Evolutionary conservation across 2,329 filamentous ascomycete species (phyloP).

Genomic region (Cryphonectria carpinicola): DNA sequence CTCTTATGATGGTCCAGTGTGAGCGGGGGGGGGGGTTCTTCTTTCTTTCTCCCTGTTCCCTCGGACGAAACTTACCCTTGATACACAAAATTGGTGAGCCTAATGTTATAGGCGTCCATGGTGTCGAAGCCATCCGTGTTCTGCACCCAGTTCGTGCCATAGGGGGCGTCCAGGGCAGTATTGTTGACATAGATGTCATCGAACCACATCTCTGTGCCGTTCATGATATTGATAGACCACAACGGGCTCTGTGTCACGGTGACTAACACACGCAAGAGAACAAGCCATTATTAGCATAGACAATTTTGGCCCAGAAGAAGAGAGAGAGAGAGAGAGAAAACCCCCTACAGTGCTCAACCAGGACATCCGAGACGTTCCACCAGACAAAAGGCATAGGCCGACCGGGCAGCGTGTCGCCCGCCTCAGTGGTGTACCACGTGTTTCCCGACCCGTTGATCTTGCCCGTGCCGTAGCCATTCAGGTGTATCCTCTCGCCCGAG

Average conservation of each 20-base stretch:
- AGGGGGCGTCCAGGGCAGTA: constrained; percentile 53
- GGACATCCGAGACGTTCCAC: constrained; percentile 60
- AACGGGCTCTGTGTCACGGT: constrained; percentile 54
- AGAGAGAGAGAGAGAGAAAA: background rate
- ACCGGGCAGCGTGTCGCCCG: constrained; percentile 49
- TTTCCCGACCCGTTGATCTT: constrained; percentile 59
- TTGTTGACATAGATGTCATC: constrained; percentile 55
- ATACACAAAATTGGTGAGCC: constrained; percentile 54
- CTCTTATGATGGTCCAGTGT: background rate
- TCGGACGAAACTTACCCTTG: constrained; percentile 42
- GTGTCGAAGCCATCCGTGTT: constrained; percentile 63
- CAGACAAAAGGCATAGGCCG: constrained; percentile 62
- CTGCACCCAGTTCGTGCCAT: constrained; percentile 59
- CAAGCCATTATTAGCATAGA: background rate
- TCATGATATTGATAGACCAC: constrained; percentile 62
- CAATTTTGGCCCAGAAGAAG: background rate
- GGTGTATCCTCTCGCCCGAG: constrained; percentile 52
- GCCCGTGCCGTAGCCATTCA: constrained; percentile 56
- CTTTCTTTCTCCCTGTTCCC: background rate
- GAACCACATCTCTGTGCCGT: constrained; percentile 56
- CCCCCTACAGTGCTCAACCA: constrained; percentile 50
- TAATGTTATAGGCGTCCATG: constrained; percentile 56
- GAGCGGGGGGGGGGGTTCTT: too few species aligned
- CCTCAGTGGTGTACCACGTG: constrained; percentile 56
- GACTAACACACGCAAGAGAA: constrained; percentile 34